phyloP scores from a whole-genome alignment of 176 grass and related monocot species.

The Cenchrus purpureus region DNA sequence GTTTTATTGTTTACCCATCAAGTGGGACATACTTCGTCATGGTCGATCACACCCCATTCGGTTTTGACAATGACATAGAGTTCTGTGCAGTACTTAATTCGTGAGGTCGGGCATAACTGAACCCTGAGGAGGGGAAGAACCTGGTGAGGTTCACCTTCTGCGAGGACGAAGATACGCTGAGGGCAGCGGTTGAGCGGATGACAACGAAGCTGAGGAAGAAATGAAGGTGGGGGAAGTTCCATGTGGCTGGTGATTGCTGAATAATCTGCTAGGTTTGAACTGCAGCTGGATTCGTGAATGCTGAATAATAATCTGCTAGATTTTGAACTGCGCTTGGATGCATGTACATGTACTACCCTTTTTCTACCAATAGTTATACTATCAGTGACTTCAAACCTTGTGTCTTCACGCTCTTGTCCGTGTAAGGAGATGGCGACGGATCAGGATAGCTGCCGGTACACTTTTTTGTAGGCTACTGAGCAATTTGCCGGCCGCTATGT shows the following conservation, averaged over 20 bases:
- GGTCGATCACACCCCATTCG: constrained; percentile 93
- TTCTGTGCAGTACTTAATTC: constrained; percentile 94
- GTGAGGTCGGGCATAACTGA: constrained; percentile 68
- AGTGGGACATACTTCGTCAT: constrained; percentile 94
- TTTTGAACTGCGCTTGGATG: constrained; percentile 16
- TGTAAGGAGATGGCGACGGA: constrained; percentile 11
- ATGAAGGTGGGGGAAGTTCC: constrained; percentile 23
- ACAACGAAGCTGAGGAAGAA: constrained; percentile 68
- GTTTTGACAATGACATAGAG: constrained; percentile 70
- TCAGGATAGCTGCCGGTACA: constrained; percentile 23
- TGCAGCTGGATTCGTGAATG: constrained; percentile 7
- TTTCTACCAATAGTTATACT: constrained; percentile 33
- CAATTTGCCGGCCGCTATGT: constrained; percentile 19
- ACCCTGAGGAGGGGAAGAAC: constrained; percentile 94
- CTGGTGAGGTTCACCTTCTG: constrained; percentile 98
- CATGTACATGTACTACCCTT: constrained; percentile 1
- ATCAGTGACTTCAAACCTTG: constrained; percentile 21
- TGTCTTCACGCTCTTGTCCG: constrained; percentile 33
- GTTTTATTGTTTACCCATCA: constrained; percentile 87
- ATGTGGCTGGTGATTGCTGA: constrained; percentile 36
- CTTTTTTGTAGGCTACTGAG: constrained; percentile 9
- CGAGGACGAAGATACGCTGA: constrained; percentile 87
- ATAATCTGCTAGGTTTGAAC: constrained; percentile 48
- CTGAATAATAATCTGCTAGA: constrained; percentile 56
- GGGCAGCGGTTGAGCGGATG: constrained; percentile 81